Percentiles rank a stretch among this genome's conserved stretches.
These are phyloP conservation scores for Candida suzukii DNA, from an alignment of 805 yeast species.

Conservation along the genomic window DNA sequence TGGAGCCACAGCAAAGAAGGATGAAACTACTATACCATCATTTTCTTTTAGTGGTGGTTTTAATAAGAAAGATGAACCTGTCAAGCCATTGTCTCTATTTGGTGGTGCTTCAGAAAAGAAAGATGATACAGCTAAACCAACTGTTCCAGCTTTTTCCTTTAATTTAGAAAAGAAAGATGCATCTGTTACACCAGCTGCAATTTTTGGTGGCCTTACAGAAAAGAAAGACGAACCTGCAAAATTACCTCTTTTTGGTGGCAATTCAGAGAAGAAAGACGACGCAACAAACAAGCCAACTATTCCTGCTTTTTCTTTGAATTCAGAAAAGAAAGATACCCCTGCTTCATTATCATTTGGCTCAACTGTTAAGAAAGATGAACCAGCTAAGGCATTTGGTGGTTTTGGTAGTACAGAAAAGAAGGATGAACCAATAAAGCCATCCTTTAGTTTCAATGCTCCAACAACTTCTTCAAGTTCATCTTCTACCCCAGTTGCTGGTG, in stretches of 20 bases:
- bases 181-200: not conserved
- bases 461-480: too few species aligned
- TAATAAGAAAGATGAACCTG: not conserved
- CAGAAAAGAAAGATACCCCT: not conserved
- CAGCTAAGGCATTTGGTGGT: conserved; percentile 1
- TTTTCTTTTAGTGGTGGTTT: conserved; percentile 1
- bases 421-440: not conserved
- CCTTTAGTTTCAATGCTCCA: not conserved
- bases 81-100: not conserved
- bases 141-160: not conserved
- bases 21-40: not conserved
- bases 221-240: too few species aligned
- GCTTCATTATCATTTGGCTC: conserved; percentile 4
- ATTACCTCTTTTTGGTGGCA: not conserved
- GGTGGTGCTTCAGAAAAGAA: not conserved
- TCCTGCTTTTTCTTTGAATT: conserved; percentile 9
- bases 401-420: conserved; percentile 4
- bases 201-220: not conserved
- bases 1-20: too few species aligned
- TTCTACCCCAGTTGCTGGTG: not conserved
- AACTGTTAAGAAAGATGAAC: conserved; percentile 1
- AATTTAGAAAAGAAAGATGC: not conserved
- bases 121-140: not conserved
- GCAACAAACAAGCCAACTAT: conserved; percentile 2
- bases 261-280: conserved; percentile 1